phyloP scores from a whole-genome alignment of 1,284 basidiomycete species.

The Puccinia polysora region DNA sequence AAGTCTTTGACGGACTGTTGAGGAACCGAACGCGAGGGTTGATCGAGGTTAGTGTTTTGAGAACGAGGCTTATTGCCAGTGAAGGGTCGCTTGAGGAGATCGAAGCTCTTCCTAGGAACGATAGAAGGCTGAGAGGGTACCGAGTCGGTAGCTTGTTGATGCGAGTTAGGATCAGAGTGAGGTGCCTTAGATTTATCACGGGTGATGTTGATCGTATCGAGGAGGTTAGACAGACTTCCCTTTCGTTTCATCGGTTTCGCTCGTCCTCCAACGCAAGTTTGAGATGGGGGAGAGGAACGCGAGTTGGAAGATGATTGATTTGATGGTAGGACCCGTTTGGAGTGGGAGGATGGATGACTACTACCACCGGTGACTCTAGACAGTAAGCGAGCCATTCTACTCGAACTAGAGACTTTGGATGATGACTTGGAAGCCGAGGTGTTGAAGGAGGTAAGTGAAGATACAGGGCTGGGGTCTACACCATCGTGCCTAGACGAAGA shows the following conservation, averaged over 20 bases:
- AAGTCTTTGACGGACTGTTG: neutral
- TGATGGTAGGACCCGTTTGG: neutral
- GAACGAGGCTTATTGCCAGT: neutral
- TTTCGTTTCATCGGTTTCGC: slow-evolving; percentile 23
- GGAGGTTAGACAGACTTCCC: slow-evolving; percentile 26
- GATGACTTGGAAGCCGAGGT: slow-evolving; percentile 20
- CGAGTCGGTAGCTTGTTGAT: neutral
- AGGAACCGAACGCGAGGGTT: neutral
- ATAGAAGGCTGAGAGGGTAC: neutral
- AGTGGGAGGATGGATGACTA: neutral
- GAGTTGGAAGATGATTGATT: neutral
- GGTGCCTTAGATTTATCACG: slow-evolving; percentile 20
- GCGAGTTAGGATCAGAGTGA: neutral
- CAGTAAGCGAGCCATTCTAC: slow-evolving; percentile 23
- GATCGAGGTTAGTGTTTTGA: neutral
- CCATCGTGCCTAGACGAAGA: neutral
- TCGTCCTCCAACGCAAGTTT: no score
- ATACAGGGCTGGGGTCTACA: slow-evolving; percentile 36
- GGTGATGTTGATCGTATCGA: slow-evolving; percentile 22
- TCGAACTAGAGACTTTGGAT: slow-evolving; percentile 12
- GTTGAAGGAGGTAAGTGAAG: slow-evolving; percentile 26
- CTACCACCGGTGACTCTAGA: slow-evolving; percentile 20
- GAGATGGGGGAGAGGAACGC: no score
- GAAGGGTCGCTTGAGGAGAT: slow-evolving; percentile 20
- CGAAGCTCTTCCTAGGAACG: slow-evolving; percentile 27